These are phyloP conservation scores for Hippophae tibetana DNA, from an alignment of 306 rosid species.

Conservation along the genomic window DNA sequence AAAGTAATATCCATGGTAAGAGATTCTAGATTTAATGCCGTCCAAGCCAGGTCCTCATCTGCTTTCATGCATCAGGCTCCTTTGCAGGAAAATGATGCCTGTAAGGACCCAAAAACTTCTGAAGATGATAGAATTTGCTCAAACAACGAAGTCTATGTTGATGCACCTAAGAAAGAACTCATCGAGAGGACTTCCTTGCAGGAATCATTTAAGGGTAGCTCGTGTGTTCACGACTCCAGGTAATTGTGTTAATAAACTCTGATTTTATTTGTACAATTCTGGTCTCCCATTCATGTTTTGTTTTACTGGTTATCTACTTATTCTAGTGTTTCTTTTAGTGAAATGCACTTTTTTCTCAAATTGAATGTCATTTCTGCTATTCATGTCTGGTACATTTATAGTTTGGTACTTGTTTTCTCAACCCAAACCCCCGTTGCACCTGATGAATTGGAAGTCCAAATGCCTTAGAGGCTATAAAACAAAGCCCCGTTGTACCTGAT, in stretches of 20 bases:
- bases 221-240: constrained; percentile 40
- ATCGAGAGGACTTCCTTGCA: constrained; percentile 24
- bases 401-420: neutral
- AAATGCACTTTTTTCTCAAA: neutral
- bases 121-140: constrained; percentile 15
- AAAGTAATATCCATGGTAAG: constrained; percentile 45
- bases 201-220: constrained; percentile 19
- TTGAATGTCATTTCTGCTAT: neutral
- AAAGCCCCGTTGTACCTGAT: neutral
- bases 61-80: constrained; percentile 21
- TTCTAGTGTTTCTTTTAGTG: neutral
- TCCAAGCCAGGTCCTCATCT: constrained; percentile 25
- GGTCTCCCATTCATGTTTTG: neutral
- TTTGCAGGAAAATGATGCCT: constrained; percentile 18
- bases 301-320: neutral
- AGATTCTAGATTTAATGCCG: constrained; percentile 32
- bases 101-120: constrained; percentile 21
- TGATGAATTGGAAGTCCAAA: neutral
- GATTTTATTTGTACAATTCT: neutral
- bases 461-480: neutral
- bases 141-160: constrained; percentile 16
- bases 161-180: constrained; percentile 18
- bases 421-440: neutral
- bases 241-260: constrained; percentile 8
- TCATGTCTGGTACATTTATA: neutral